phyloP scores from a whole-genome alignment of 371 early-diverging fungal genomes.

The Fennellomyces sp. region DNA sequence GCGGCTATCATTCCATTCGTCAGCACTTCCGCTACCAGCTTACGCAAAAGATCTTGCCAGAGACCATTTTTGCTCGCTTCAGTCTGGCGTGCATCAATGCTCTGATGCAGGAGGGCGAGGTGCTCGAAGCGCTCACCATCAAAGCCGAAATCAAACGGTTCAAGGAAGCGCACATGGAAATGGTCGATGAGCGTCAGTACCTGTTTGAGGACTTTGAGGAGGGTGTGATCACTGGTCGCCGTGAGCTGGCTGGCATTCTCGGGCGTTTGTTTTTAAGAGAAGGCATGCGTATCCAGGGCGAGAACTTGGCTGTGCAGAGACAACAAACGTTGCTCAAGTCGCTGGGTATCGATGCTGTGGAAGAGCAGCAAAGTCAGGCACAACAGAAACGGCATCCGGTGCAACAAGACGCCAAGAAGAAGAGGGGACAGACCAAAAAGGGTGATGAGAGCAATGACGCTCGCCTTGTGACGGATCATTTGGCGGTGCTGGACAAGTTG shows the following conservation, averaged over 20 bases:
- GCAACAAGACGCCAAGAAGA: constrained; percentile 7
- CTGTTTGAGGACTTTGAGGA: constrained; percentile 68
- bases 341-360: constrained; percentile 31
- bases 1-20: constrained; percentile 12
- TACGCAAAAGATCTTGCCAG: constrained; percentile 26
- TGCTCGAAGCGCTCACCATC: constrained; percentile 53
- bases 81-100: constrained; percentile 55
- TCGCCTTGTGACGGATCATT: neutral
- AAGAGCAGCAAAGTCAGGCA: neutral
- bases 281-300: constrained; percentile 70
- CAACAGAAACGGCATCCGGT: neutral
- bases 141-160: constrained; percentile 48
- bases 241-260: constrained; percentile 68
- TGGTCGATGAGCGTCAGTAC: constrained; percentile 61
- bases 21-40: constrained; percentile 17
- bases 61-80: constrained; percentile 15
- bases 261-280: constrained; percentile 75
- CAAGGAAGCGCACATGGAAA: constrained; percentile 37
- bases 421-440: constrained; percentile 48
- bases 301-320: constrained; percentile 67
- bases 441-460: constrained; percentile 12
- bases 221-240: constrained; percentile 67
- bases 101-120: constrained; percentile 71
- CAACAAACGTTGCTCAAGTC: constrained; percentile 64
- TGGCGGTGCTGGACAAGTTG: neutral